Evolutionary conservation across 495 filamentous ascomycete genomes (phyloP), one percentile per base, ranked within the genome.

Genomic region (Penicillium herquei): DNA sequence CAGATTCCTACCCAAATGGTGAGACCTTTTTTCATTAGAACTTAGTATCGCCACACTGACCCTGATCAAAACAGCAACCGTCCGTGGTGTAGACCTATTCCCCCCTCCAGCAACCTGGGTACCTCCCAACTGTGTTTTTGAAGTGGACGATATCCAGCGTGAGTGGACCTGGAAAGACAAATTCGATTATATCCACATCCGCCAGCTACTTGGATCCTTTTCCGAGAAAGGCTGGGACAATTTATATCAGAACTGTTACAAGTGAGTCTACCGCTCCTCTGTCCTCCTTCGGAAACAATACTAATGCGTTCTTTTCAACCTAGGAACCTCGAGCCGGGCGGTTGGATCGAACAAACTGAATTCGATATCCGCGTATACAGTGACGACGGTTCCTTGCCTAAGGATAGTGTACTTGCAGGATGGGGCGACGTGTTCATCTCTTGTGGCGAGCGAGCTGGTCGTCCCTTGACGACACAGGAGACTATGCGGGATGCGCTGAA

Each of bases 61-160:
- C 50, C 7, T 46, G 7, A n/a, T n/a, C n/a, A 26, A 26, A 26
- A 31, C n/a, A 49, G 46, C 46, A 26, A 66, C 52, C 14, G 57
- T 66, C 13, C 63, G 52, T 14, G 63, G 63, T 14, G 60, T 66
- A 6, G 63, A 66, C 37, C 44, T 66, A 2, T 67, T 56, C 49
- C 61, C 64, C 6, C 64, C 61, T 0, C 64, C 63, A 10, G 39
- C 62, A 0, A 52, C 14, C 1, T 67, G 65, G 65, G 54, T 72
- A 3, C 70, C 70, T 1, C 70, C 70, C 18, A 74, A 74, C 48
- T 67, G 62, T 45, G 42, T 65, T 1, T 58, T 74, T 8, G 58
- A 67, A 39, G 62, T 74, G 1, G 70, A 72, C 42, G 61, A 72
- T 49, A 40, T 59, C 32, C 59, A 70, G 6, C 49, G 51, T 13